Percentiles rank a stretch among this genome's conserved stretches.
Conservation (phyloP, 2,329 filamentous ascomycete species). For the Cordyceps farinosa region DNA sequence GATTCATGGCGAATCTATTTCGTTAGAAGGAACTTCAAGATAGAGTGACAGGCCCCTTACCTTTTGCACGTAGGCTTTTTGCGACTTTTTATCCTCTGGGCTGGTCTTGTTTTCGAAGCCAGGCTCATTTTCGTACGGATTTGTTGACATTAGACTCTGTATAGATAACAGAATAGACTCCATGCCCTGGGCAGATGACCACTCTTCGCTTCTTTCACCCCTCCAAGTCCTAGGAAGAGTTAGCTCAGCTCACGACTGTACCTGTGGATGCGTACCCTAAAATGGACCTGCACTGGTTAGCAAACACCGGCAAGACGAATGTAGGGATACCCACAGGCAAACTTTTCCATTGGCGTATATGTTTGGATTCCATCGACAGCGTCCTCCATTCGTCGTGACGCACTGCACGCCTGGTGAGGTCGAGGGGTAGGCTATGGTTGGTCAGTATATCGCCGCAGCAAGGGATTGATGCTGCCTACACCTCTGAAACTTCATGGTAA, state of each 20-base stretch:
- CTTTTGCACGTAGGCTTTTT: slow-evolving; percentile 75
- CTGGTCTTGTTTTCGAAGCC: slow-evolving; percentile 78
- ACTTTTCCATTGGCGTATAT: slow-evolving; percentile 91
- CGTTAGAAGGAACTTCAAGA: slow-evolving; percentile 20
- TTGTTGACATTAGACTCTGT: slow-evolving; percentile 89
- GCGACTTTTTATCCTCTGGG: slow-evolving; percentile 66
- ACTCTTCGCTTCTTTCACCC: slow-evolving; percentile 85
- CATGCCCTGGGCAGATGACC: slow-evolving; percentile 92
- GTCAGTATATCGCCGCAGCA: not conserved
- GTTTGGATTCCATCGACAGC: slow-evolving; percentile 92
- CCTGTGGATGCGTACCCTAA: slow-evolving; percentile 58
- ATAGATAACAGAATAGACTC: slow-evolving; percentile 95
- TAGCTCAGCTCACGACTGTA: not conserved
- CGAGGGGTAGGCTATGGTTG: slow-evolving; percentile 71
- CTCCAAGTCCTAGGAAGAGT: slow-evolving; percentile 74
- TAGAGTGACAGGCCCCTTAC: slow-evolving; percentile 38
- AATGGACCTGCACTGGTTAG: slow-evolving; percentile 64
- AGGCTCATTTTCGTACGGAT: slow-evolving; percentile 95
- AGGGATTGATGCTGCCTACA: slow-evolving; percentile 44
- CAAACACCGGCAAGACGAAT: not conserved
- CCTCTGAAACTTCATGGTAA: slow-evolving; percentile 71
- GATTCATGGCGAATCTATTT: slow-evolving; percentile 84
- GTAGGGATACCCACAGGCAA: slow-evolving; percentile 66
- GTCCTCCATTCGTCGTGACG: slow-evolving; percentile 82
- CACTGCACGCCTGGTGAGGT: slow-evolving; percentile 61